Conservation (phyloP, 495 filamentous ascomycete genomes). For the Penicillium macrosclerotiorum region DNA sequence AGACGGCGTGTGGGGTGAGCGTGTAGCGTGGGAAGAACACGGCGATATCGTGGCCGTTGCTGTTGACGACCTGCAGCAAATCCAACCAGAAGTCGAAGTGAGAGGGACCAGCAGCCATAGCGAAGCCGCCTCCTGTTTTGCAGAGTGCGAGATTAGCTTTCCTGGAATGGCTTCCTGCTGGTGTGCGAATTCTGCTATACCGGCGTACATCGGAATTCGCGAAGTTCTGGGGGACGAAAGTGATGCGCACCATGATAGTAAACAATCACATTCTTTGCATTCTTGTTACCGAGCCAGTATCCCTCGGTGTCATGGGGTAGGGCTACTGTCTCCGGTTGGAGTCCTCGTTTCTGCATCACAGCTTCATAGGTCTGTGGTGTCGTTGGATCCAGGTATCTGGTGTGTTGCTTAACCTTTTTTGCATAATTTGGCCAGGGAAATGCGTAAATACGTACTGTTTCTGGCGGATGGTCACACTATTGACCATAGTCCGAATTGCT, state of each 20-base stretch:
- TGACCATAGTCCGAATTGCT: slow-evolving; percentile 22
- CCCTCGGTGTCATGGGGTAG: slow-evolving; percentile 51
- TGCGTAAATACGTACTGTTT: slow-evolving; percentile 36
- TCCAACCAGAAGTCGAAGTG: slow-evolving; percentile 49
- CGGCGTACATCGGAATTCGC: background rate
- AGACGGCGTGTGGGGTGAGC: slow-evolving; percentile 50
- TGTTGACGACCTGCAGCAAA: slow-evolving; percentile 42
- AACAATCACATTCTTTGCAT: slow-evolving; percentile 55
- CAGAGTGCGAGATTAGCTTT: slow-evolving; percentile 1
- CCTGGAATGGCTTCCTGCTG: background rate
- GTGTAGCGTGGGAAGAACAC: slow-evolving; percentile 55
- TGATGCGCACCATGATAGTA: slow-evolving; percentile 55
- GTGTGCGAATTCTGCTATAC: background rate
- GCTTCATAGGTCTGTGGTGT: slow-evolving; percentile 47
- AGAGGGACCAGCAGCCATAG: slow-evolving; percentile 33
- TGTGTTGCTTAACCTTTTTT: too few relatives aligned
- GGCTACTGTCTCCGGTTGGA: slow-evolving; percentile 47
- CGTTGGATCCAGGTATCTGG: slow-evolving; percentile 32
- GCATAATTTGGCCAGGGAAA: too few relatives aligned
- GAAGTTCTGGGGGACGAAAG: background rate
- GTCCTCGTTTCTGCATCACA: slow-evolving; percentile 42
- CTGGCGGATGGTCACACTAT: slow-evolving; percentile 26
- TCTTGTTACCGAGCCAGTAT: slow-evolving; percentile 58
- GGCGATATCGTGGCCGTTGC: slow-evolving; percentile 44
- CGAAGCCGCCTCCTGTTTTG: slow-evolving; percentile 57